A percentile compares a stretch with the other conserved stretches of the same genome.
phyloP scores from a whole-genome alignment of 106 monocot genomes.

The Allium cepa region DNA sequence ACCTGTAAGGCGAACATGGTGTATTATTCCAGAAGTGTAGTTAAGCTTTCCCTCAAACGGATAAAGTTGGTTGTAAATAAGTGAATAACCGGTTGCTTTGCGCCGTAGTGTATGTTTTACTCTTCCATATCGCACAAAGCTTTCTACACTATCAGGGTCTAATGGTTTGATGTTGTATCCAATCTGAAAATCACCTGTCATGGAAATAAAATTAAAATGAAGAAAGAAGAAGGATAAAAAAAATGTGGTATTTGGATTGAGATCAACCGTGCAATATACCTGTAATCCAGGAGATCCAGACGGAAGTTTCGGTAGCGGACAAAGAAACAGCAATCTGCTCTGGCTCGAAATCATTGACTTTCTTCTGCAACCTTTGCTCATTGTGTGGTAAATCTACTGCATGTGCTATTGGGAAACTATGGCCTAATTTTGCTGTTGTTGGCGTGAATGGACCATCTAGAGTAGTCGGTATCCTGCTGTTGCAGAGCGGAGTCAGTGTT shows the following conservation, averaged over 20 bases:
- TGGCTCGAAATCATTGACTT: slow-evolving; percentile 49
- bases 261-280: slow-evolving; percentile 10
- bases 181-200: slow-evolving; percentile 75
- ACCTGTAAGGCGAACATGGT: slow-evolving; percentile 89
- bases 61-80: slow-evolving; percentile 77
- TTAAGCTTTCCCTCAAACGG: slow-evolving; percentile 72
- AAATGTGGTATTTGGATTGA: no score
- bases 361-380: slow-evolving; percentile 48
- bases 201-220: not conserved
- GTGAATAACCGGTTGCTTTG: slow-evolving; percentile 54
- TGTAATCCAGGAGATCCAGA: slow-evolving; percentile 87
- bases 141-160: slow-evolving; percentile 43
- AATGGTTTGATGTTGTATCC: slow-evolving; percentile 50
- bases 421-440: slow-evolving; percentile 42
- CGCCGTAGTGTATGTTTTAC: slow-evolving; percentile 10
- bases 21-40: slow-evolving; percentile 90
- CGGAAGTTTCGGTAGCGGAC: slow-evolving; percentile 48
- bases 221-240: no score
- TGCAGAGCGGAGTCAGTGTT: not conserved
- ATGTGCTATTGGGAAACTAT: slow-evolving; percentile 33
- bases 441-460: slow-evolving; percentile 71
- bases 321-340: slow-evolving; percentile 85
- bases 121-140: slow-evolving; percentile 48
- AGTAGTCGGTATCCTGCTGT: slow-evolving; percentile 39
- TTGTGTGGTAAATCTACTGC: slow-evolving; percentile 69